Percentiles rank a stretch among this genome's conserved stretches.
Evolutionary conservation across 192 early-diverging fungal genomes (phyloP).

Genomic region (Chytriomyces sp.): DNA sequence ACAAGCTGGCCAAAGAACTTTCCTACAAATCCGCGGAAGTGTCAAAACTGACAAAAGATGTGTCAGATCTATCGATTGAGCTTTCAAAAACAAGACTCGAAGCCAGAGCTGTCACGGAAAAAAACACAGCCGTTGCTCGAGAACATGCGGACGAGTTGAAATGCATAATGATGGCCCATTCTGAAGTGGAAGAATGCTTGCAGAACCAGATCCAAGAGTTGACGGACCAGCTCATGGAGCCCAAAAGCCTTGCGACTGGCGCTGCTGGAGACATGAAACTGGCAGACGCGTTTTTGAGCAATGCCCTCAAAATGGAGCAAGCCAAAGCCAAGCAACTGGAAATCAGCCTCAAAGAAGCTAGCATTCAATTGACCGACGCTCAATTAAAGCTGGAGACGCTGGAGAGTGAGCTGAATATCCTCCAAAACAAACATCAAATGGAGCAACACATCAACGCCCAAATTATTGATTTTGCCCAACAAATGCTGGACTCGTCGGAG

Average conservation of each 20-base stretch:
- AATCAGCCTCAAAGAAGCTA: slow-evolving; percentile 5
- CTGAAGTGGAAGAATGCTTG: slow-evolving; percentile 39
- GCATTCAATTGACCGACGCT: not conserved
- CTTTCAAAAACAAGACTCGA: slow-evolving; percentile 17
- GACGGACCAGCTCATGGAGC: slow-evolving; percentile 38
- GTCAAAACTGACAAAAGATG: slow-evolving; percentile 12
- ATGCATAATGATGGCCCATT: slow-evolving; percentile 11
- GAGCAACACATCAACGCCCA: not conserved
- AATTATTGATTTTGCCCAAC: slow-evolving; percentile 14
- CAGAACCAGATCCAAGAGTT: slow-evolving; percentile 38
- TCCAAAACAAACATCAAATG: not conserved
- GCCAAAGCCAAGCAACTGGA: not conserved
- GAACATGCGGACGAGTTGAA: slow-evolving; percentile 19
- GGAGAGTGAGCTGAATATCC: slow-evolving; percentile 1
- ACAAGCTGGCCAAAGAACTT: slow-evolving; percentile 20
- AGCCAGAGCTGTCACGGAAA: not conserved
- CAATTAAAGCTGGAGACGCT: slow-evolving; percentile 17
- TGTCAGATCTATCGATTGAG: not conserved
- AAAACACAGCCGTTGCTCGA: not conserved
- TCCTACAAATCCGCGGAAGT: slow-evolving; percentile 11
- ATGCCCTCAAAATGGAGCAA: slow-evolving; percentile 2
- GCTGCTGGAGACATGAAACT: no score
- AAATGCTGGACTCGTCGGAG: not conserved
- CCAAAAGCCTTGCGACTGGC: slow-evolving; percentile 4
- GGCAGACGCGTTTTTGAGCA: not conserved